Conservation (phyloP, 768 basidiomycete genomes). For the Peribolospora baueri region DNA sequence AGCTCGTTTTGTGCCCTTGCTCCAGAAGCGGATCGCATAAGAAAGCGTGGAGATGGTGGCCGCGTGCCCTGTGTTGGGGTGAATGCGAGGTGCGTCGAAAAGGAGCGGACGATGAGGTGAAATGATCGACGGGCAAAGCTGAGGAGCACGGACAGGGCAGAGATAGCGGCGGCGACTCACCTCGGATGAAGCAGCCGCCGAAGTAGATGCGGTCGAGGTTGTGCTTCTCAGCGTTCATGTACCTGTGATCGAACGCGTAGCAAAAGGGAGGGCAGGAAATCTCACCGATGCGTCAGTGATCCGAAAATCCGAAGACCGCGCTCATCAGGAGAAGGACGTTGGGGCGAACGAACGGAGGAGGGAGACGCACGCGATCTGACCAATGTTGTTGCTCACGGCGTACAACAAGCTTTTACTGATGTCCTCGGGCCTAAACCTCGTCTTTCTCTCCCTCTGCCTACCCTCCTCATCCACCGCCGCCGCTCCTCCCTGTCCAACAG, state of each 20-base stretch:
- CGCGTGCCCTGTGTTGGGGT: constrained; percentile 45
- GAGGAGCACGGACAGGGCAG: background rate
- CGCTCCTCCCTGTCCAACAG: background rate
- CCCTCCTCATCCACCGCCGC: background rate
- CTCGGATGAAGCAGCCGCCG: constrained; percentile 95
- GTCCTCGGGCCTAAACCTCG: constrained; percentile 64
- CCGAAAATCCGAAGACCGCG: background rate
- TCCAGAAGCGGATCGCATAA: constrained; percentile 99
- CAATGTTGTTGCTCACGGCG: constrained; percentile 95
- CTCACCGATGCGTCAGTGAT: constrained; percentile 8
- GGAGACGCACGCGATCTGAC: constrained; percentile 82
- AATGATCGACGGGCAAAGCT: background rate
- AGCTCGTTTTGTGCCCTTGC: constrained; percentile 86
- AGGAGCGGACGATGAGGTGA: background rate
- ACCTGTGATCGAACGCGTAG: constrained; percentile 26
- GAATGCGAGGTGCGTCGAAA: no score
- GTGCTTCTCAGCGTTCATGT: constrained; percentile 99
- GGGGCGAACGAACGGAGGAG: background rate
- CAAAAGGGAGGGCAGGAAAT: background rate
- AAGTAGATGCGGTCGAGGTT: constrained; percentile 91
- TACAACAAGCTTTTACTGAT: constrained; percentile 84
- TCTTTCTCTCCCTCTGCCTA: constrained; percentile 37
- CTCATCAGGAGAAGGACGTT: background rate
- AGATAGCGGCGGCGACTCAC: constrained; percentile 23
- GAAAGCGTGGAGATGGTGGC: constrained; percentile 92